Base-by-base conservation (phyloP, 345 rosid species). In the Dipteronia dyeriana region DNA sequence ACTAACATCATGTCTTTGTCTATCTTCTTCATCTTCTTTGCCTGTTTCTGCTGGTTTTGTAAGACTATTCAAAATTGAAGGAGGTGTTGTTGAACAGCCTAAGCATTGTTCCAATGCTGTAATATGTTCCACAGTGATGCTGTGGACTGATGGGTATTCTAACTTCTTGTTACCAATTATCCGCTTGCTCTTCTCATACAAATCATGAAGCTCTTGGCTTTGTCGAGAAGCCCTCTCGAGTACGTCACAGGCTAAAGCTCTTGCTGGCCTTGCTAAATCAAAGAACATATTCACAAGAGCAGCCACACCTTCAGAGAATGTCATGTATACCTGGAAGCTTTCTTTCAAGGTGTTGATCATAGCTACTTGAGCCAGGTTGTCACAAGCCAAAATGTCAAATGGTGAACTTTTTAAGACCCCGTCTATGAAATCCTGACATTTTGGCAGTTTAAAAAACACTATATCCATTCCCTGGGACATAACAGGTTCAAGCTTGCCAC, bases 401-500 rank as follows among this genome's bases (percentile, higher is more conserved):
- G 88, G 88, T 66, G 86, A 88, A 79, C 93, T 89, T 49, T 85
- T 84, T 83, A 94, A 83, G 25, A 91, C 97, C 76, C 75, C 87
- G 71, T 88, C 91, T 23, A 88, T 84, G 51, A 90, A 88, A 9
- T 68, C 85, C 63, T 94, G 97, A 75, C 91, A 90, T 76, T 87
- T 94, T 1, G 92, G 92, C 70, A 91, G 81, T 79, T 82, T 87
- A 13, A 90, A 88, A 61, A 91, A 91, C 57, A 88, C 85, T 79
- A 88, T 70, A 56, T 90, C 87, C 17, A 90, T 70, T 4, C 84
- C 85, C 38, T 80, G 86, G 25, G 89, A 66, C 85, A 76, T 80
- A 12, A 79, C 89, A 0, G 95, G 94, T 82, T 94, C 98, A 6
- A 94, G 97, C 86, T 90, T 94, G 11, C 98, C 98, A 9, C 88